Evolutionary conservation across 139 green algal genomes (phyloP).

Genomic region (Tetradesmus lagerheimii): DNA sequence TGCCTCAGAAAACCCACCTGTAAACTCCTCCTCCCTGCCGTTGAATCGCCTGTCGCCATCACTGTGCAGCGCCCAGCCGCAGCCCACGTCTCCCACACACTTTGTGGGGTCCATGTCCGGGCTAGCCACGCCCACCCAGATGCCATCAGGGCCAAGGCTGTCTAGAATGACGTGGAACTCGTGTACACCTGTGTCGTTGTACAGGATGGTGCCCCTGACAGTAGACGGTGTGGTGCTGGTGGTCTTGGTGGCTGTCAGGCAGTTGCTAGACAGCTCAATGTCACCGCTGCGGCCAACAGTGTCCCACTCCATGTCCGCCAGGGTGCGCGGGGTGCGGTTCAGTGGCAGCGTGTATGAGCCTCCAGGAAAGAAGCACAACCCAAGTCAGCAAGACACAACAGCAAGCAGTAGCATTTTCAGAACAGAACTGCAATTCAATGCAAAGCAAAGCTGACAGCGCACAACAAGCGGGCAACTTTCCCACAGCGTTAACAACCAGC

Average conservation of each 20-base stretch:
- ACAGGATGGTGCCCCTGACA: slow-evolving; percentile 69
- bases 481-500: no score
- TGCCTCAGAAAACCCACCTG: slow-evolving; percentile 16
- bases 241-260: slow-evolving; percentile 71
- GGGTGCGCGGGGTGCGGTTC: slow-evolving; percentile 64
- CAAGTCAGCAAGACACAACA: background rate
- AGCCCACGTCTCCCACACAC: slow-evolving; percentile 63
- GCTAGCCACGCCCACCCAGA: slow-evolving; percentile 71
- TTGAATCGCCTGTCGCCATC: slow-evolving; percentile 70
- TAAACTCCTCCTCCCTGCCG: slow-evolving; percentile 71
- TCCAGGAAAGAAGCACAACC: background rate
- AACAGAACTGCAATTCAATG: background rate
- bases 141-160: slow-evolving; percentile 67
- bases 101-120: slow-evolving; percentile 56
- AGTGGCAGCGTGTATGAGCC: slow-evolving; percentile 68
- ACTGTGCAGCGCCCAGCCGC: slow-evolving; percentile 71
- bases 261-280: slow-evolving; percentile 74
- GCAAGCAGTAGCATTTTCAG: background rate
- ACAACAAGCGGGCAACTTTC: no score
- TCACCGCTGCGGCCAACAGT: slow-evolving; percentile 60
- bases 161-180: slow-evolving; percentile 79
- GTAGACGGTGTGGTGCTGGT: slow-evolving; percentile 58
- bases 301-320: slow-evolving; percentile 71
- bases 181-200: slow-evolving; percentile 57
- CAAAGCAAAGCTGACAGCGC: background rate